Base-by-base conservation (phyloP, 2,329 filamentous ascomycete genomes). In the Coniochaeta ligniaria region DNA sequence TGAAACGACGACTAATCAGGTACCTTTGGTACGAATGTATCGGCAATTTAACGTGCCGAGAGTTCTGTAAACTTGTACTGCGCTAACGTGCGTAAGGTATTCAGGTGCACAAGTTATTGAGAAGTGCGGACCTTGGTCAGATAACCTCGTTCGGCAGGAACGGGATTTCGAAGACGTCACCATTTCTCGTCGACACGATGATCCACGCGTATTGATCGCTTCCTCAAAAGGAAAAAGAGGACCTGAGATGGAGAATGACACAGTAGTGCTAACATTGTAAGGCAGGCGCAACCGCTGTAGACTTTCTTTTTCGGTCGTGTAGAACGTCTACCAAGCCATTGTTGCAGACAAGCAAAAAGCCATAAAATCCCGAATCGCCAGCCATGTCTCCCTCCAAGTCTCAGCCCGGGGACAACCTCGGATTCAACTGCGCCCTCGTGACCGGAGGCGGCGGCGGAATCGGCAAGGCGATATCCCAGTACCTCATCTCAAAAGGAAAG, bases 391-490 rank as follows among this genome's bases (percentile, higher is more conserved):
- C 58, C 35, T 16, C 17, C 3, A 41, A 41, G 17, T n/a, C 16
- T n/a, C 38, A n/a, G 17, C n/a, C 38, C 38, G 16, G 17, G 17
- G 41, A 58, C 28, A 67, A 65, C 22, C 69, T 76, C 43, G 65
- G 70, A 24, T 76, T 78, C 61, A 74, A 75, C 0, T 79, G 75
- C 63, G 80, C 79, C 9, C 71, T 83, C 57, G 68, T 81, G 58
- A 82, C 79, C 0, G 79, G 81, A 6, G 82, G 80, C 20, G 80
- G 72, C 0, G 80, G 80, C 20, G 82, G 81, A 36, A 81, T 84
- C 24, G 80, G 81, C 58, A 75, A 75, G 60, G 79, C 76, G 1
- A 70, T 84, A 20, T 74, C 79, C 0, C 66, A 79, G 55, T 77
- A 79, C 61, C 72, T 83, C 58, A 72, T 80, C 59, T 74, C 73